phyloP scores from a whole-genome alignment of 2,329 filamentous ascomycete species.

The Colletotrichum cereale region DNA sequence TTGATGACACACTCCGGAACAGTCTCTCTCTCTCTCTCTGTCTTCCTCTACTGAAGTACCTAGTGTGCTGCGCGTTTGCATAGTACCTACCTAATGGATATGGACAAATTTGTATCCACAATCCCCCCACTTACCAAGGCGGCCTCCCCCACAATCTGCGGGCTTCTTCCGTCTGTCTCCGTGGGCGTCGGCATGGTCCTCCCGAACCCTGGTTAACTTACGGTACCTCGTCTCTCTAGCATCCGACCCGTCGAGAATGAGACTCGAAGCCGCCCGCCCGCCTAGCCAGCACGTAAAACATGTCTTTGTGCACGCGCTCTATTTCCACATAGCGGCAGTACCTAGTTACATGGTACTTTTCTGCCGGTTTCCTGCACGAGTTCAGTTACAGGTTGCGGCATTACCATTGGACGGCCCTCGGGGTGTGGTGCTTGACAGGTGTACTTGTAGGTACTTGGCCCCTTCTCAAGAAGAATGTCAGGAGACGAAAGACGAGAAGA shows the following conservation, averaged over 20 bases:
- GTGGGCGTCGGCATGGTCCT: slow-evolving; percentile 33
- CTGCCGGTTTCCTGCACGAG: background rate
- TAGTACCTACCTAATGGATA: background rate
- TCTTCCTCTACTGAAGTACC: background rate
- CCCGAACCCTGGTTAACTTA: slow-evolving; percentile 36
- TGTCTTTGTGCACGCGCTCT: background rate
- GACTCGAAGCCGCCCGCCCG: background rate
- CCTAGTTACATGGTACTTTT: background rate
- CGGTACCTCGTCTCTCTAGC: slow-evolving; percentile 11
- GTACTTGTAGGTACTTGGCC: background rate
- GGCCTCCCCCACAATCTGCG: slow-evolving; percentile 29
- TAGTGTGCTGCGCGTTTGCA: background rate
- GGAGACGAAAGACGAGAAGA: background rate
- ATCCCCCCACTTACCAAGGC: background rate
- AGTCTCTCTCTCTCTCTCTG: background rate
- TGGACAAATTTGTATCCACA: slow-evolving; percentile 6
- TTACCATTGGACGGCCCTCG: background rate
- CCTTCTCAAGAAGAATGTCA: background rate
- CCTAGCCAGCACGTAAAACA: background rate
- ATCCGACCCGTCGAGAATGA: background rate
- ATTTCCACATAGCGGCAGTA: background rate
- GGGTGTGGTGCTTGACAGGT: background rate
- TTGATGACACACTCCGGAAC: background rate
- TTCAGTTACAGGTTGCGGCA: background rate
- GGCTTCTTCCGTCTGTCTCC: slow-evolving; percentile 33